These are phyloP conservation scores for Suillus tomentosus DNA, from an alignment of 768 basidiomycete genomes.

Conservation along the genomic window DNA sequence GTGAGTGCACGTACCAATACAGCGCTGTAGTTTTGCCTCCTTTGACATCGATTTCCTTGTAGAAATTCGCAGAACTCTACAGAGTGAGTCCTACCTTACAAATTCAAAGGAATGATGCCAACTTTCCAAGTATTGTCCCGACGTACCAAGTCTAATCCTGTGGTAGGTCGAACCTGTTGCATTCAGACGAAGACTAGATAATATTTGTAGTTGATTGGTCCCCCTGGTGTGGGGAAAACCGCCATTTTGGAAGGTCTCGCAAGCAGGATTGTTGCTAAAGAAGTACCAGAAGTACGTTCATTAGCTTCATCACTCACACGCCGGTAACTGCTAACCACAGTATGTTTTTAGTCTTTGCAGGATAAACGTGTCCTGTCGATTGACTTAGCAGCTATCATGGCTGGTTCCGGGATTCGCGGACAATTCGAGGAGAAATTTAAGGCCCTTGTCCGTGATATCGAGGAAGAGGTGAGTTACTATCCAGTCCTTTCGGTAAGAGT, in stretches of 20 bases:
- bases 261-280: constrained; percentile 80
- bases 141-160: constrained; percentile 90
- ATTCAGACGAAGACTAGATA: neutral
- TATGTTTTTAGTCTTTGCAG: constrained; percentile 65
- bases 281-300: constrained; percentile 80
- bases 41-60: constrained; percentile 1
- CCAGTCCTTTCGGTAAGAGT: constrained; percentile 27
- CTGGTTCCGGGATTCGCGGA: constrained; percentile 88
- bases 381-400: constrained; percentile 82
- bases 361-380: constrained; percentile 87
- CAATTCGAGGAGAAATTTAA: constrained; percentile 96
- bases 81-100: constrained; percentile 55
- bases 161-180: constrained; percentile 45
- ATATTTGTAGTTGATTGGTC: constrained; percentile 64
- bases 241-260: constrained; percentile 91
- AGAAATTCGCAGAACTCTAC: constrained; percentile 90
- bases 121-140: constrained; percentile 67
- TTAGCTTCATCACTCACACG: neutral
- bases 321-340: neutral
- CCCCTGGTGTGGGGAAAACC: constrained; percentile 92
- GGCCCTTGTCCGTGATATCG: constrained; percentile 85
- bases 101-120: constrained; percentile 2
- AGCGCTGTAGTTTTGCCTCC: neutral
- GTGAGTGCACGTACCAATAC: constrained; percentile 36
- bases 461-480: constrained; percentile 61